Evolutionary conservation across 2,329 filamentous ascomycete genomes (phyloP).

Genomic region (Neonectria sp.): DNA sequence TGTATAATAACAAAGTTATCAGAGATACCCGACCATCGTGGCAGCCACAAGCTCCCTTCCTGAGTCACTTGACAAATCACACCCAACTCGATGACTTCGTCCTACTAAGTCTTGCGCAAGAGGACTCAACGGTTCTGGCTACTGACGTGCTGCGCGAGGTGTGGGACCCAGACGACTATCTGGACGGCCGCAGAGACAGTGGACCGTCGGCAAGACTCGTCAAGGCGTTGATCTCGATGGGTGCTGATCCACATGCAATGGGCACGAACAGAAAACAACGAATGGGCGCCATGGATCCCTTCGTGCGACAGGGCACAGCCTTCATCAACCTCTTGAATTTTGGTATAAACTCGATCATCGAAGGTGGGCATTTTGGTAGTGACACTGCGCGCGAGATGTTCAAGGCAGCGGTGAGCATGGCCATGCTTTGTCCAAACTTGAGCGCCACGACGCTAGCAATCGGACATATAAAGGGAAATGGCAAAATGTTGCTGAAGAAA

Average conservation of each 20-base stretch:
- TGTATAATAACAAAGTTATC: neutral
- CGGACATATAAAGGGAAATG: neutral
- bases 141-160: conserved; percentile 15
- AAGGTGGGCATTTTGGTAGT: neutral
- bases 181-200: neutral
- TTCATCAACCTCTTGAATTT: conserved; percentile 16
- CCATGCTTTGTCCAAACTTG: conserved; percentile 14
- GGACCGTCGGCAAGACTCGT: conserved; percentile 5
- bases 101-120: conserved; percentile 10
- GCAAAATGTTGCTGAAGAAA: too few relatives aligned
- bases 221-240: conserved; percentile 15
- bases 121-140: neutral
- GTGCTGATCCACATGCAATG: conserved; percentile 20
- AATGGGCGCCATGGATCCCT: neutral
- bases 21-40: neutral
- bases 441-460: conserved; percentile 8
- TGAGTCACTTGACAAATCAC: neutral
- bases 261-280: neutral
- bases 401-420: conserved; percentile 4
- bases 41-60: conserved; percentile 1
- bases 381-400: neutral
- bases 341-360: neutral
- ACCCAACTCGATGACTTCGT: conserved; percentile 22
- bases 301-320: conserved; percentile 12
- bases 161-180: neutral